phyloP scores from a whole-genome alignment of 1,284 basidiomycete species.

The Thelephora terrestris region DNA sequence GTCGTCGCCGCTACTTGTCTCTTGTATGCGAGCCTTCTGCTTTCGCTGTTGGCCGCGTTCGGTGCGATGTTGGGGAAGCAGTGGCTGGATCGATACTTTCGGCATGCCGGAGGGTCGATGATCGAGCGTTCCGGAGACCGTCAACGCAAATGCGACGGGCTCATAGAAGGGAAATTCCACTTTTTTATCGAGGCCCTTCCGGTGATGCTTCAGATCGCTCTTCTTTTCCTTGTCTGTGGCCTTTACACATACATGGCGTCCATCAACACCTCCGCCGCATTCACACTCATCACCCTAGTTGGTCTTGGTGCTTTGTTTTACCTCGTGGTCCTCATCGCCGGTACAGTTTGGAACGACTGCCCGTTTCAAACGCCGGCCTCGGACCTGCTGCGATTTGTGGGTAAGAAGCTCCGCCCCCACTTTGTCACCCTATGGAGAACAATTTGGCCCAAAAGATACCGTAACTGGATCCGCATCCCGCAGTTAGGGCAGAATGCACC shows the following conservation, averaged over 20 bases:
- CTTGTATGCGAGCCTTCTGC: slow-evolving; percentile 1
- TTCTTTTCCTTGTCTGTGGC: slow-evolving; percentile 2
- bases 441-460: no score
- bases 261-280: neutral
- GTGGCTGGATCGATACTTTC: slow-evolving; percentile 1
- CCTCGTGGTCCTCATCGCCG: neutral
- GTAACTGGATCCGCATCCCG: no score
- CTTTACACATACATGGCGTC: neutral
- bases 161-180: slow-evolving; percentile 1
- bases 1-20: neutral
- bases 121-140: slow-evolving; percentile 1
- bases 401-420: no score
- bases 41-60: neutral
- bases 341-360: neutral
- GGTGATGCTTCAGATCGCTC: slow-evolving; percentile 1
- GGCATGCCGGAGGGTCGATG: neutral
- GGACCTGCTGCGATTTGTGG: neutral
- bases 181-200: slow-evolving; percentile 1
- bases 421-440: no score
- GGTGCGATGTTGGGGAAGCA: slow-evolving; percentile 4
- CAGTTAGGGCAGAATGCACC: no score
- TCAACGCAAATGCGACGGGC: slow-evolving; percentile 3
- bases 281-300: neutral
- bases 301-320: slow-evolving; percentile 1
- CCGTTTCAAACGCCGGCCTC: slow-evolving; percentile 4